Evolutionary conservation across 768 basidiomycete species (phyloP), one percentile per base, ranked within the genome.

Genomic region (Chalciporus sphaerocephalus): DNA sequence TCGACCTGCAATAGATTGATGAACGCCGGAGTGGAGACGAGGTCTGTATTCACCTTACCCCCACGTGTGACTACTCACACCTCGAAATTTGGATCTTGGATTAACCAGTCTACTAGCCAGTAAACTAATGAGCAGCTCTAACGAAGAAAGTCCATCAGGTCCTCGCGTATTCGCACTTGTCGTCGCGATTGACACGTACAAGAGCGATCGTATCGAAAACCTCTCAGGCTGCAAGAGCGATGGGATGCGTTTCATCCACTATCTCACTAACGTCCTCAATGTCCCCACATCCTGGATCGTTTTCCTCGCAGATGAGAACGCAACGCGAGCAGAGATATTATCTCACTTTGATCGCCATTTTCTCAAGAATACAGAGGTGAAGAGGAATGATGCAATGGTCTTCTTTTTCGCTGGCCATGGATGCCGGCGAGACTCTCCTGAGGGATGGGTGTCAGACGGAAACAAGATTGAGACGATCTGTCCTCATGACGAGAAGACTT

Each of bases 371-470:
- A 9, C 15, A 1, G 10, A 42, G 4, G 44, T 59, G 3, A 41
- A 42, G n/a, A 41, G 38, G 21, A 40, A 54, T 24, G 57, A 59
- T 12, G 33, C 44, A 11, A 59, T 58, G 13, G 3, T 58, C 1
- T 52, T 59, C 48, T 58, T 41, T 13, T 58, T 46, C 12, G 53
- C 57, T 0, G 57, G 57, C 4, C 57, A 58, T 20, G 57, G 57
- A 0, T 32, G 40, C 15, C 57, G 4, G 17, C 4, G 13, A 0
- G 23, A 32, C 6, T 48, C 53, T 4, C 57, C 57, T 17, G 21
- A 20, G 5, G 57, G 57, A 12, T 59, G 57, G 57, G 30, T 59
- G 33, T 39, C 57, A 15, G 51, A 48, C 6, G 25, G 15, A 12
- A 33, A 38, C 30, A 48, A 35, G 37, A 44, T 59, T 7, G 57